Evolutionary conservation across 148 eudicot species (phyloP), one percentile per base, ranked within the genome.

Genomic region (Chenopodium quinoa): DNA sequence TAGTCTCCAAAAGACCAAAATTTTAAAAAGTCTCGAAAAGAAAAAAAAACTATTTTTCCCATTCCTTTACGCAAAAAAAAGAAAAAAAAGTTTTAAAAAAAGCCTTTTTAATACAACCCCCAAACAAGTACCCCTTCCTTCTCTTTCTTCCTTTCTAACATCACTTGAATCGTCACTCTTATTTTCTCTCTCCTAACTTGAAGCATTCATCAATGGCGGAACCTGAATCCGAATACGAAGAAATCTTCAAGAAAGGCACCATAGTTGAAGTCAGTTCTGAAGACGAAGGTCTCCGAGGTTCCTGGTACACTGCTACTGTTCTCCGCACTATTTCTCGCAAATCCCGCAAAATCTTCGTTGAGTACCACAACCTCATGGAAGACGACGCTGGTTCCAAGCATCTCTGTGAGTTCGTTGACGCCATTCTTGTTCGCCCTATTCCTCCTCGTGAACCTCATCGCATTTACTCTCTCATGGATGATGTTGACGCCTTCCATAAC

Each of bases 401-500:
- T 13, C 84, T 94, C 11, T 84, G 87, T 25, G 96, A 94, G 76
- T 63, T 58, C 20, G 92, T 90, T 1, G 75, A 86, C 56, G 77
- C 78, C 7, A 14, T 81, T 1, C 78, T 84, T 3, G 75, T 92
- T n/a, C 84, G 98, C 6, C 98, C 98, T 11, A 23, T 82, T 4
- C 94, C 93, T 2, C 93, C 93, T 0, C 68, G 80, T 0, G 84
- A 80, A 12, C 80, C 80, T 4, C 23, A 37, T 17, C 40, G 40
- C 22, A n/a, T 71, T 9, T 90, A 88, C 62, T 46, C 75, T 16
- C 23, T 80, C 14, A 78, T 83, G 85, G 91, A 94, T 29, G 87
- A 86, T 14, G 96, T 91, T 27, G 96, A 92, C 46, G 98, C 93
- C 17, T 92, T 66, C 46, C 89, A 91, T 76, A 84, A 85, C 48